Base-by-base conservation (phyloP, 1,284 basidiomycete species). In the Fomitopsis betulina region DNA sequence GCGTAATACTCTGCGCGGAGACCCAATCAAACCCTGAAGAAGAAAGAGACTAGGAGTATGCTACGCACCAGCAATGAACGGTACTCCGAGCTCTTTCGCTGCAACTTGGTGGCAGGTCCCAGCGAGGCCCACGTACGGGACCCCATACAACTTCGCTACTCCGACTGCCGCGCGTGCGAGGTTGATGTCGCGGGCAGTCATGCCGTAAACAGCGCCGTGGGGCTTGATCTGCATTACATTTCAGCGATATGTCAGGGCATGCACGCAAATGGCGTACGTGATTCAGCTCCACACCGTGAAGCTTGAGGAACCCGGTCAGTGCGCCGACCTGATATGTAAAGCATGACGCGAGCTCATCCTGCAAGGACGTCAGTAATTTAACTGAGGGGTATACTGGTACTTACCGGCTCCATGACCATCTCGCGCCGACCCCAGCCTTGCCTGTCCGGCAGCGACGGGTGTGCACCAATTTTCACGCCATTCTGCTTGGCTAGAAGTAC, bases 381-480 rank as follows among this genome's bases (percentile, higher is more conserved):
- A 37, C 49, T 13, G 30, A 23, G 13, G 32, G 13, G 33, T 25
- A 8, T 21, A 25, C 3, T 8, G 40, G 8, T 43, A 37, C 49
- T 13, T 53, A 84, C 84, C 0, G 83, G 80, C 56, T 81, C 77
- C 54, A 86, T 79, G 0, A 73, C 73, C 82, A 87, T 85, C 63
- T 85, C 84, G 15, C 84, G 75, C 9, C 85, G 70, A 0, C 85
- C 84, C 62, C 86, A 87, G 0, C 85, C 85, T 67, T 87, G 85
- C 10, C 74, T 67, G 64, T 87, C 84, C 0, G 84, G 85, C 4
- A 86, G 73, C 10, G 83, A 83, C 0, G 84, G 84, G 62, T 87
- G 85, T 0, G 84, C 84, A 0, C 85, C 85, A 13, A 85, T 73
- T 13, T 70, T 67, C 15, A 86, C 83, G 23, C 72, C 72, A 64